Conservation (phyloP, 2,329 filamentous ascomycete genomes). For the Furcasterigmium sp. region DNA sequence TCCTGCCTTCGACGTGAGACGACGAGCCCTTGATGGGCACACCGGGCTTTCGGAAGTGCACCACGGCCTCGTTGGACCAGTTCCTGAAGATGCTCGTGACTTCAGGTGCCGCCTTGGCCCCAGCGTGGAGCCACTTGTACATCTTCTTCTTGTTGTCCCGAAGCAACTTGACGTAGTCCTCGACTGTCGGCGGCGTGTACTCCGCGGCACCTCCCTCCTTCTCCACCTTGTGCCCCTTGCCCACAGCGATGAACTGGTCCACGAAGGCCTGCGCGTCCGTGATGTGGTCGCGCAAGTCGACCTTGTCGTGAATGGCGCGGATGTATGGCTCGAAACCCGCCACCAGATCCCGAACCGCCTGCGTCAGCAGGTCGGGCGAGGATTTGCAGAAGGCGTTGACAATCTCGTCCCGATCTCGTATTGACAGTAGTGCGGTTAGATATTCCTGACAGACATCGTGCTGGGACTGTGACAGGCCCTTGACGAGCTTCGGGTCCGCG, state of each 20-base stretch:
- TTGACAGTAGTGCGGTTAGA: conserved; percentile 63
- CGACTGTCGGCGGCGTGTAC: conserved; percentile 50
- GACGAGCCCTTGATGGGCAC: conserved; percentile 25
- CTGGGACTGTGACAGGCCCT: conserved; percentile 50
- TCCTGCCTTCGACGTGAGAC: conserved; percentile 19
- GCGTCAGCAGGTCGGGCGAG: conserved; percentile 68
- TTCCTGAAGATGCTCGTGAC: conserved; percentile 54
- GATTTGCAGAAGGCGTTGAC: conserved; percentile 61
- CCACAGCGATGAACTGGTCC: conserved; percentile 62
- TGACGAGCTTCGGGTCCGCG: conserved; percentile 37
- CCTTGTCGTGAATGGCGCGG: conserved; percentile 61
- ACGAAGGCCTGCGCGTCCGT: conserved; percentile 64
- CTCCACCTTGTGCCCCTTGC: conserved; percentile 34
- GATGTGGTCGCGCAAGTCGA: conserved; percentile 67
- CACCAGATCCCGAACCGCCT: conserved; percentile 58
- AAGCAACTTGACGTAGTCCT: conserved; percentile 66
- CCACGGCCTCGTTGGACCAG: conserved; percentile 54
- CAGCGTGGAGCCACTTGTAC: conserved; percentile 67
- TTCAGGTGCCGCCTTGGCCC: conserved; percentile 62
- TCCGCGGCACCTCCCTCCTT: conserved; percentile 24
- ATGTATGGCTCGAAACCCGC: conserved; percentile 71
- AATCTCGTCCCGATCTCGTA: conserved; percentile 70
- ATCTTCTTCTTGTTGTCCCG: conserved; percentile 56
- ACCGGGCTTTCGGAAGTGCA: conserved; percentile 43
- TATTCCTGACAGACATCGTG: conserved; percentile 65